Evolutionary conservation across 176 grass and related monocot genomes (phyloP).

Genomic region (Microstegium vimineum): DNA sequence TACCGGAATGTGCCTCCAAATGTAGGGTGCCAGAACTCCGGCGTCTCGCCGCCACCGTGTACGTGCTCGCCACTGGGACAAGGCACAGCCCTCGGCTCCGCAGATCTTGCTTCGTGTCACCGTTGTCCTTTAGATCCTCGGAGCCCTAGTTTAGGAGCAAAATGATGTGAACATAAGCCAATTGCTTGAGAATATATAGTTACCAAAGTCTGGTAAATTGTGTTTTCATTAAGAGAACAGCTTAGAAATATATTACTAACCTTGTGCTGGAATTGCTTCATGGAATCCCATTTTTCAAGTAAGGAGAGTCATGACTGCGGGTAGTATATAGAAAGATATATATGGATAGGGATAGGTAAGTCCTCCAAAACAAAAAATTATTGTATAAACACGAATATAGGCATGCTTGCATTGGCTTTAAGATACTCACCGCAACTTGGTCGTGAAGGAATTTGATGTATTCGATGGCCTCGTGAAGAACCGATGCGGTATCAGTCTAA

Average conservation of each 20-base stretch:
- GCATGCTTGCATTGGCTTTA: not conserved
- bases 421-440: constrained; percentile 80
- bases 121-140: constrained; percentile 43
- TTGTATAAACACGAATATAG: too few relatives aligned
- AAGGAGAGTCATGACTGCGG: constrained; percentile 68
- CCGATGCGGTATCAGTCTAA: constrained; percentile 99
- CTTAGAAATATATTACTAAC: constrained; percentile 25
- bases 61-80: constrained; percentile 85
- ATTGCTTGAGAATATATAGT: not conserved
- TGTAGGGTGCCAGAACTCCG: constrained; percentile 94
- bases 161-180: not conserved
- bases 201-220: not conserved
- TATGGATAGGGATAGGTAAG: constrained; percentile 5
- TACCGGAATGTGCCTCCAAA: constrained; percentile 91
- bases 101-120: constrained; percentile 54
- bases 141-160: constrained; percentile 34
- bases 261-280: constrained; percentile 68
- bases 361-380: not conserved
- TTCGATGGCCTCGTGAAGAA: constrained; percentile 96
- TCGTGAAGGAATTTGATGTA: constrained; percentile 99
- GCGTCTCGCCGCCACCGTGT: constrained; percentile 72
- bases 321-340: not conserved
- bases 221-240: not conserved
- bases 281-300: constrained; percentile 71
- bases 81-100: constrained; percentile 86